Base-by-base conservation (phyloP, 441 rosid genomes). In the Gossypium davidsonii region DNA sequence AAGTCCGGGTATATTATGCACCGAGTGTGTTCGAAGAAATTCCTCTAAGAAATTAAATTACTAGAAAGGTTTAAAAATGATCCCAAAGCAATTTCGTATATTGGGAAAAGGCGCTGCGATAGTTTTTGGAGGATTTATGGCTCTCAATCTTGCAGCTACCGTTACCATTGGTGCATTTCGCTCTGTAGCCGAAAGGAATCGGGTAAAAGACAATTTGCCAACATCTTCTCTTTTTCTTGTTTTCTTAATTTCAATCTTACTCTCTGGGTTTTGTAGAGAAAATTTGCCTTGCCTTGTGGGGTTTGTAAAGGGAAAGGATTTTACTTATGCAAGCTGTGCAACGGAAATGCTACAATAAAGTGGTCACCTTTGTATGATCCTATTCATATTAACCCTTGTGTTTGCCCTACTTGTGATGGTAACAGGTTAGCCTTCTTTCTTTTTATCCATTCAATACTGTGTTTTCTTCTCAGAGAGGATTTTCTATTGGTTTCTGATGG, bases 361-460 rank as follows among this genome's bases (percentile, higher is more conserved):
- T 91, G 97, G 98, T 90, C 97, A 21, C 98, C 97, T 23, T 70
- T 91, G 80, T 84, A 81, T 77, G 96, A 91, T 73, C 98, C 96
- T 42, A 76, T 93, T 71, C 87, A 83, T 78, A 81, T 90, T 73
- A 90, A 88, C 78, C 94, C 96, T 48, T 88, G 93, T 75, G 82
- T 91, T 77, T 93, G 98, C 81, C 97, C 97, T 72, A 90, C 97
- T 11, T 93, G 97, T 70, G 96, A 91, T 72, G 98, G 97, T 55
- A 71, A 89, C 80, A 86, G 96, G 98, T 90, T 62, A 46, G 79
- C 76, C 8, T 10, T 71, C 23, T 15, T 20, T 72, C 28, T 48
- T 12, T 31, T 31, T 14, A 31, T 31, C 59, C n/a, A 6, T 56
- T 52, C 4, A 12, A 23, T 42, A 52, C 26, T 26, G 15, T n/a